These are phyloP conservation scores for Pseudocercospora vitis DNA, from an alignment of 2,329 filamentous ascomycete genomes.

Conservation along the genomic window DNA sequence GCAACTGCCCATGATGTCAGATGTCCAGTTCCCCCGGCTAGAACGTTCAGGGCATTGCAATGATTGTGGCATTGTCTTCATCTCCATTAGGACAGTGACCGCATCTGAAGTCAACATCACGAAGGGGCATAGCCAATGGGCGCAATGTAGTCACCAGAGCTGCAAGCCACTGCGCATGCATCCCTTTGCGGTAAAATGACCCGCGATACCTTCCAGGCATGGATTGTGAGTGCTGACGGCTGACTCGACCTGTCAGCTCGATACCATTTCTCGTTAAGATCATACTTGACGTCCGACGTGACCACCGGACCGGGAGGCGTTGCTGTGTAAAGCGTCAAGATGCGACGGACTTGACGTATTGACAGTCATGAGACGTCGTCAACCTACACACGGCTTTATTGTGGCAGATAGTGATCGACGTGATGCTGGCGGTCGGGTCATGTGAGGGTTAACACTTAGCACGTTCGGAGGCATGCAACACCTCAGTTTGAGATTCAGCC, in stretches of 20 bases:
- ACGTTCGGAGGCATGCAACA: no score
- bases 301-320: not conserved
- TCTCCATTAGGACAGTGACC: no score
- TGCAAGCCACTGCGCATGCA: no score
- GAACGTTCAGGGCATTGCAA: no score
- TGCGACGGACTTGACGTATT: not conserved
- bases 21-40: no score
- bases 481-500: no score
- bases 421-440: not conserved
- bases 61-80: no score
- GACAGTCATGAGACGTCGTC: not conserved
- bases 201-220: not conserved
- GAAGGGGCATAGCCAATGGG: no score
- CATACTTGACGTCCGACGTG: not conserved
- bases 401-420: not conserved
- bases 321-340: not conserved
- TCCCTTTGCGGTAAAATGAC: not conserved
- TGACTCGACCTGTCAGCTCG: not conserved
- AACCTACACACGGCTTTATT: no score
- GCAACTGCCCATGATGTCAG: no score
- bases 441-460: not conserved
- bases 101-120: no score
- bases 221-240: not conserved
- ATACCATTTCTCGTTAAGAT: slow-evolving; percentile 4
- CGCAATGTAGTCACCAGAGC: no score